phyloP scores from a whole-genome alignment of 768 basidiomycete species.

The Rhodotorula sphaerocarpa region DNA sequence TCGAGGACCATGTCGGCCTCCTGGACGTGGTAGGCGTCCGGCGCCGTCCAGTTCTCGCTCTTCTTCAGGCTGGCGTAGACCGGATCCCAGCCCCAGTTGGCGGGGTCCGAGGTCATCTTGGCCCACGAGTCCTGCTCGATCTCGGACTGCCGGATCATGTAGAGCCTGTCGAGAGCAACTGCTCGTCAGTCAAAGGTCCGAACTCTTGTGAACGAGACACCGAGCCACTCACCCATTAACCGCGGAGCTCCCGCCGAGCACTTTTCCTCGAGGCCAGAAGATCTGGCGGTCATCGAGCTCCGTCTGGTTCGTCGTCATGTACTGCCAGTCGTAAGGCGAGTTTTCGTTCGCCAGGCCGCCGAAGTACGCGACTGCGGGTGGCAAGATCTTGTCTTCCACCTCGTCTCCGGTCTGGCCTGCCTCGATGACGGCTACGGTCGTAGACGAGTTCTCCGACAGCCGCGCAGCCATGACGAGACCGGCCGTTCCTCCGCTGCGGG shows the following conservation, averaged over 20 bases:
- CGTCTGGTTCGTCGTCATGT: constrained; percentile 33
- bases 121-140: constrained; percentile 40
- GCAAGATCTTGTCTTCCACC: constrained; percentile 30
- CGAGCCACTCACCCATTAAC: constrained; percentile 34
- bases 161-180: no score
- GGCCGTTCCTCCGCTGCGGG: constrained; percentile 37
- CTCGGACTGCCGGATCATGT: constrained; percentile 32
- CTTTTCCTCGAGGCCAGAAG: constrained; percentile 40
- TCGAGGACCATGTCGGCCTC: constrained; percentile 41
- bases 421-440: constrained; percentile 40
- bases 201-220: background rate
- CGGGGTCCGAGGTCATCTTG: constrained; percentile 8
- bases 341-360: constrained; percentile 17
- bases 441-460: constrained; percentile 35
- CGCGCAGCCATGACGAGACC: constrained; percentile 43
- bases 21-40: constrained; percentile 37
- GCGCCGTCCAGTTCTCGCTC: constrained; percentile 46
- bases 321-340: constrained; percentile 39
- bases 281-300: constrained; percentile 29
- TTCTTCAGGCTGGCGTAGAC: constrained; percentile 36
- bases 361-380: constrained; percentile 29
- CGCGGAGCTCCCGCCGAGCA: constrained; percentile 39
- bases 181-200: no score
- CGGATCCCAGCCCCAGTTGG: constrained; percentile 38
- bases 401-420: constrained; percentile 37